A percentile compares a stretch with the other conserved stretches of the same genome.
Conservation (phyloP, 2,329 filamentous ascomycete species). For the Trichoderma polysporum region DNA sequence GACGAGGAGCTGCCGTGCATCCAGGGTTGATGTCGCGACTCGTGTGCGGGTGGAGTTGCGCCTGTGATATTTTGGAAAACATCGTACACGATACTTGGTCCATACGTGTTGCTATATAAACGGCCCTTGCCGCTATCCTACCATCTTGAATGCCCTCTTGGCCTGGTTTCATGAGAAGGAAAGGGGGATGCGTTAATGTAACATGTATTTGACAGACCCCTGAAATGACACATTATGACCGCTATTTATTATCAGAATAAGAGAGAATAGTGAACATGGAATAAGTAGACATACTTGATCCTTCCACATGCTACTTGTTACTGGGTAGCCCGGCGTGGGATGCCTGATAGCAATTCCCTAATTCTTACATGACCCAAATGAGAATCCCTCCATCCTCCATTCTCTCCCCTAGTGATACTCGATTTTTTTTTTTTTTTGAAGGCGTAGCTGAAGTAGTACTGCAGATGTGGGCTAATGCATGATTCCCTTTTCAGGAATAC, state of each 20-base stretch:
- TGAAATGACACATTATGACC: neutral
- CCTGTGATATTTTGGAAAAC: neutral
- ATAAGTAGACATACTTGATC: neutral
- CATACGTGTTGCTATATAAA: conserved; percentile 1
- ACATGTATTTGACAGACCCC: neutral
- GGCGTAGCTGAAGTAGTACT: neutral
- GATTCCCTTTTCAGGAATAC: neutral
- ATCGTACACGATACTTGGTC: neutral
- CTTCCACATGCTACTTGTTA: neutral
- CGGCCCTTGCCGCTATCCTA: neutral
- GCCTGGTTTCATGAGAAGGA: too few relatives aligned
- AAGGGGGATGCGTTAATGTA: neutral
- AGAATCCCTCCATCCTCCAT: neutral
- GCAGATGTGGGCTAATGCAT: neutral
- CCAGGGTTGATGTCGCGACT: neutral
- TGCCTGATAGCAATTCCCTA: neutral
- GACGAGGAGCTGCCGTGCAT: neutral
- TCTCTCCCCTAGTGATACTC: neutral
- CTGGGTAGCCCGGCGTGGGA: neutral
- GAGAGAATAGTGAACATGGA: neutral
- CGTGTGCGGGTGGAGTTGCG: neutral
- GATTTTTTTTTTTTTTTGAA: neutral
- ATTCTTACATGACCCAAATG: conserved; percentile 11
- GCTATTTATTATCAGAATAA: neutral
- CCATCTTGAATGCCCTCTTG: neutral